These are phyloP conservation scores for Cercophora scortea DNA, from an alignment of 495 filamentous ascomycete genomes.

Conservation along the genomic window DNA sequence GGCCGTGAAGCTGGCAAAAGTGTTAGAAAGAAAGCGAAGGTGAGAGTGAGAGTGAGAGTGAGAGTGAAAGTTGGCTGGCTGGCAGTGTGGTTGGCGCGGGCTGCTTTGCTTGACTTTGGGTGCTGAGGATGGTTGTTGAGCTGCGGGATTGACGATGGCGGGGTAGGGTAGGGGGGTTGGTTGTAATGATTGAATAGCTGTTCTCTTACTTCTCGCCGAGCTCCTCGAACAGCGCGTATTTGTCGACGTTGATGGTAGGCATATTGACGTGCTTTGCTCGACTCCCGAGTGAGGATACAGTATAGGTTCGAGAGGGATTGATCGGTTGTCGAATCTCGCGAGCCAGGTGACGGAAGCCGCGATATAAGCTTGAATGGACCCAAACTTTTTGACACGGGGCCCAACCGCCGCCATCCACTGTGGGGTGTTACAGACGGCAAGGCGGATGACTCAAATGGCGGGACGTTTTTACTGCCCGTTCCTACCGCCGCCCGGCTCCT, in stretches of 20 bases:
- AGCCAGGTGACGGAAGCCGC: conserved; percentile 3
- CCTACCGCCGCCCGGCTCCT: conserved; percentile 6
- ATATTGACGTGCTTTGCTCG: conserved; percentile 29
- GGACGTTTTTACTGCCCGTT: conserved; percentile 17
- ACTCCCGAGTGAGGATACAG: background rate
- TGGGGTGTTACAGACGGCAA: background rate
- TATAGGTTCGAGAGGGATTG: conserved; percentile 6
- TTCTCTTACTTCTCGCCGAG: conserved; percentile 72
- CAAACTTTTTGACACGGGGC: conserved; percentile 15
- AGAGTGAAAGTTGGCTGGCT: no score
- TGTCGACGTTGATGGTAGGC: conserved; percentile 94
- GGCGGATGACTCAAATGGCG: conserved; percentile 25
- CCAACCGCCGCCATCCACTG: background rate
- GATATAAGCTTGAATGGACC: conserved; percentile 3
- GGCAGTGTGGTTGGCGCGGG: background rate
- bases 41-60: background rate
- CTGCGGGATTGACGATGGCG: conserved; percentile 9
- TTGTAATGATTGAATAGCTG: background rate
- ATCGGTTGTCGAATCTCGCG: conserved; percentile 1
- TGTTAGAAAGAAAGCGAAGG: background rate
- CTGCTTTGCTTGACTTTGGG: background rate
- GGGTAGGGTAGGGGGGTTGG: conserved; percentile 10
- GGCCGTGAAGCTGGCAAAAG: conserved; percentile 62
- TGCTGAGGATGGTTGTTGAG: background rate
- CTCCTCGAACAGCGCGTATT: conserved; percentile 87